Evolutionary conservation across 805 yeast species (phyloP), one percentile per base, ranked within the genome.

Genomic region (Metschnikowia rubicola): DNA sequence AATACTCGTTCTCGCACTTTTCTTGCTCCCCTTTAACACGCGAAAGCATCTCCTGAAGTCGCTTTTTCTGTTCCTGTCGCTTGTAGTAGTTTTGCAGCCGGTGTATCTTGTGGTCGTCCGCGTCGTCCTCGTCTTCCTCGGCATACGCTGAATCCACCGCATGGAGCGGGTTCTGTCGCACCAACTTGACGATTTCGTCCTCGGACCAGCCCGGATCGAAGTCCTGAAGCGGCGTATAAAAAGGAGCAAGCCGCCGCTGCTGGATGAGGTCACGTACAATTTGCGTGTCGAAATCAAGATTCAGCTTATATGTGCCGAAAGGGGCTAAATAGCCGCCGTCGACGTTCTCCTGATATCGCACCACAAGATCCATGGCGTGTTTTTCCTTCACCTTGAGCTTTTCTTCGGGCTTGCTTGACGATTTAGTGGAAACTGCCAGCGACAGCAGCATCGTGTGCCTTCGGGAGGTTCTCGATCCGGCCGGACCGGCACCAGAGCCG

Each of bases 241-340:
- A 92, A 1, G 99, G 98, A 0, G 97, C 90, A 35, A 92, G 59
- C 55, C 75, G 78, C 41, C 99, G 76, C 30, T 79, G 79, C 15
- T 83, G 70, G 19, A 92, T 86, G 35, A 86, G 70, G 13, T 70
- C 77, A 44, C 87, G 77, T n/a, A 94, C 97, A 3, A 85, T 71
- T 12, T 78, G 78, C 12, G 86, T 78, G 58, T 85, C 79, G 67
- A 81, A 92, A 63, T 88, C 96, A 45, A 85, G 64, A 56, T 82
- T 84, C 39, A 86, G 82, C 53, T 83, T 79, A 66, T 92, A 92
- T 30, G 87, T 86, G 2, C 97, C 97, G 66, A 79, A 88, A 0
- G 98, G 97, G 1, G 96, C 96, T 53, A 92, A 67, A 61, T 71
- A 90, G 2, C 99, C 99, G 15, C 99, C 99, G 67, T 94, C 98